Evolutionary conservation across 441 rosid species (phyloP), one percentile per base, ranked within the genome.

Genomic region (Arabidopsis lyrata): DNA sequence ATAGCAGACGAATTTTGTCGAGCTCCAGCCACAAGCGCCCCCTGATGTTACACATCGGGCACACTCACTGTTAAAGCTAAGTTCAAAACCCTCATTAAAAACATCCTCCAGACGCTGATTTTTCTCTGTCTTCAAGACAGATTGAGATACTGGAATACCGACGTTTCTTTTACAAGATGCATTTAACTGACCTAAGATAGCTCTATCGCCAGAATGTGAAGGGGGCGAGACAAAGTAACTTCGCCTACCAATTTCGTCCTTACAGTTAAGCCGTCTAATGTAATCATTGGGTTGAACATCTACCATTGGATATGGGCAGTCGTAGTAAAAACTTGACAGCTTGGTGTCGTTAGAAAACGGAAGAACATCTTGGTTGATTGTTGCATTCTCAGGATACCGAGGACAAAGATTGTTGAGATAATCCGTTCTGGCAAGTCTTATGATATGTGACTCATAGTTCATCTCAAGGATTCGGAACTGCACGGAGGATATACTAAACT

Each of bases 341-440:
- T 1, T 6, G 36, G 36, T 34, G 36, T 34, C 36, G 9, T 1
- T 1, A 34, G 36, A 29, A 44, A 62, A 68, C 2, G 58, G 11
- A 65, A 81, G 74, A 55, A 70, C 8, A 3, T 50, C 2, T 20
- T 15, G 10, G 54, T 20, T 42, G 14, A 73, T 39, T 42, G 48
- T 9, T 52, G 64, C 34, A 20, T 52, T 80, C 34, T 24, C 36
- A 39, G 38, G 70, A 8, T 22, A 0, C 0, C 14, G 11, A 2
- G 84, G 77, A 69, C 89, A 87, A 20, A 62, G 56, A 70, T 56
- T 32, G 49, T 20, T 57, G 61, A 3, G 8, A 16, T 77, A 78
- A 70, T 83, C 82, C 15, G 11, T 48, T 65, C 71, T 72, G 2
- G 81, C 79, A 0, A 75, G 78, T 5, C 4, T 63, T 6, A 82